Conservation (phyloP, 345 rosid species). For the Lumnitzera racemosa region DNA sequence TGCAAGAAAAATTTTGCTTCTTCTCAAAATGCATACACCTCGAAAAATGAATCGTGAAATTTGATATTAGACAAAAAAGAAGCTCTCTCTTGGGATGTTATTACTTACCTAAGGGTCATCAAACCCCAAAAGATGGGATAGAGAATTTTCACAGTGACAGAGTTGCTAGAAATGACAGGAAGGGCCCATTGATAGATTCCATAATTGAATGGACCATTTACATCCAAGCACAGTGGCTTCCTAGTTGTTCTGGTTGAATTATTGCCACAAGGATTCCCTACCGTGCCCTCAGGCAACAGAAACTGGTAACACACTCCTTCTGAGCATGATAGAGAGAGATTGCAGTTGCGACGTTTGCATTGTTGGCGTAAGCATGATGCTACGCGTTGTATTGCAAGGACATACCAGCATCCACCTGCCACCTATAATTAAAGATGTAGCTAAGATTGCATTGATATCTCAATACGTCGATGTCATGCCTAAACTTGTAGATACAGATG, state of each 20-base stretch:
- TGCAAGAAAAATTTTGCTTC: too few relatives aligned
- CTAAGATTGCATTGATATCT: too few relatives aligned
- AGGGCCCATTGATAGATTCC: slow-evolving; percentile 77
- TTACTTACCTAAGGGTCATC: slow-evolving; percentile 69
- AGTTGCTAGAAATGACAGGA: slow-evolving; percentile 80
- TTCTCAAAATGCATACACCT: too few relatives aligned
- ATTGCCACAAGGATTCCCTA: slow-evolving; percentile 42
- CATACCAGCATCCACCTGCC: slow-evolving; percentile 94
- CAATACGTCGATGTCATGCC: too few relatives aligned
- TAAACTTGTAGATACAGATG: background rate
- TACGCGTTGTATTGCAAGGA: slow-evolving; percentile 72
- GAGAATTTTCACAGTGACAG: slow-evolving; percentile 67
- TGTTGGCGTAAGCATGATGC: slow-evolving; percentile 66
- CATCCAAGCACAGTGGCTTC: slow-evolving; percentile 59
- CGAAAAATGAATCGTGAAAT: background rate
- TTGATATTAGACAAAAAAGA: background rate
- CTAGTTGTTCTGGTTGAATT: slow-evolving; percentile 33
- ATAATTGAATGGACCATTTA: slow-evolving; percentile 48
- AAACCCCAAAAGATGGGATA: slow-evolving; percentile 94
- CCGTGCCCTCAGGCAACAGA: slow-evolving; percentile 18
- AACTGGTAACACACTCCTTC: slow-evolving; percentile 54
- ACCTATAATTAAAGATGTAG: slow-evolving; percentile 28
- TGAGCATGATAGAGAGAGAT: slow-evolving; percentile 56
- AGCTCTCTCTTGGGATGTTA: background rate
- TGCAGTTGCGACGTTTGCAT: slow-evolving; percentile 40